phyloP scores from a whole-genome alignment of 805 yeast genomes.

The Candida yuanshanica region DNA sequence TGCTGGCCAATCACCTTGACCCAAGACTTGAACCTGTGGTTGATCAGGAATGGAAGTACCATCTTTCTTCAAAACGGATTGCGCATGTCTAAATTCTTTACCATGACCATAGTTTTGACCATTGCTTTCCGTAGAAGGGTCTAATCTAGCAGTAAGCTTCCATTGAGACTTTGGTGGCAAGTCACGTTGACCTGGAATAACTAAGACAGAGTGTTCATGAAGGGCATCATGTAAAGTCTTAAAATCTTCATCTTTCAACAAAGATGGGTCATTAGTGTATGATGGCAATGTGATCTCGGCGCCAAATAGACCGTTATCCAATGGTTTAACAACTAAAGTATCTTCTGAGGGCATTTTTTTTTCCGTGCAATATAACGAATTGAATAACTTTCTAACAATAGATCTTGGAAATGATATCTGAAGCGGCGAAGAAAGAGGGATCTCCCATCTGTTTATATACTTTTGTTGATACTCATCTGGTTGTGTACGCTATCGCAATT shows the following conservation, averaged over 20 bases:
- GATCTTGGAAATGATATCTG: too few species aligned
- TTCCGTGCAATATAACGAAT: too few species aligned
- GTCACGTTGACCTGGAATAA: constrained; percentile 66
- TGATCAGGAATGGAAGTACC: constrained; percentile 74
- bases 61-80: constrained; percentile 71
- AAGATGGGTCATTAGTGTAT: constrained; percentile 64
- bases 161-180: constrained; percentile 73
- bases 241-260: constrained; percentile 62
- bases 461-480: neutral
- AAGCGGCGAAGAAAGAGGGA: neutral
- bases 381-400: too few species aligned
- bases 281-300: constrained; percentile 60
- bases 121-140: constrained; percentile 51
- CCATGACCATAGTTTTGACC: constrained; percentile 78
- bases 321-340: constrained; percentile 10
- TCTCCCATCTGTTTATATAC: neutral
- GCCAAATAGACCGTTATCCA: constrained; percentile 49
- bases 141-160: constrained; percentile 68
- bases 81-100: constrained; percentile 60
- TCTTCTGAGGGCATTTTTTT: constrained; percentile 5
- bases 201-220: constrained; percentile 62
- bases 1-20: constrained; percentile 67
- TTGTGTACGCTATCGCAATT: neutral
- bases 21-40: constrained; percentile 88
- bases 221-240: constrained; percentile 55